Evolutionary conservation across 176 grass and related monocot genomes (phyloP).

Genomic region (Secale cereale): DNA sequence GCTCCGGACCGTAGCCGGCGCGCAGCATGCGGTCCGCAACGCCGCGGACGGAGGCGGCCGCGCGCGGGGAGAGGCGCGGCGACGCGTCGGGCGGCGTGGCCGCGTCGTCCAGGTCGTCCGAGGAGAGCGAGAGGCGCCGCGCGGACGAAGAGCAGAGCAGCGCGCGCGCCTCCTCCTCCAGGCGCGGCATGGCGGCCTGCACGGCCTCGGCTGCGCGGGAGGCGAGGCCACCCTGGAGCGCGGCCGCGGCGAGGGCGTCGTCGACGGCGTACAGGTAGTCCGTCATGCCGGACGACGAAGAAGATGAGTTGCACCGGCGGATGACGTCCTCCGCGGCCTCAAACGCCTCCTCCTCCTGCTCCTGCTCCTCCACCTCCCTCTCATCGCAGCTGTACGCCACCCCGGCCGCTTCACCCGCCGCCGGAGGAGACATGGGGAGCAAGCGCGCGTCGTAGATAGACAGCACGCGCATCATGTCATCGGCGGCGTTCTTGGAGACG

Average conservation of each 20-base stretch:
- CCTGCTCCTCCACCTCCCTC: conserved; percentile 20
- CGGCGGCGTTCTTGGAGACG: conserved; percentile 75
- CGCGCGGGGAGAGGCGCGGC: conserved; percentile 32
- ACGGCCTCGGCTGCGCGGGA: conserved; percentile 53
- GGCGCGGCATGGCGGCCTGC: conserved; percentile 65
- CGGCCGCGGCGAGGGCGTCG: conserved; percentile 51
- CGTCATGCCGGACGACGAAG: not conserved
- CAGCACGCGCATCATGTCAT: conserved; percentile 85
- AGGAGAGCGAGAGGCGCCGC: conserved; percentile 36
- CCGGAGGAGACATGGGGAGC: conserved; percentile 5
- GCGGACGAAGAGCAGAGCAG: conserved; percentile 46
- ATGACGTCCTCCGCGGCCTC: conserved; percentile 33
- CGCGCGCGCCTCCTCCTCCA: conserved; percentile 74
- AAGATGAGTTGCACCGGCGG: conserved; percentile 24
- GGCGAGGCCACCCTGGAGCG: conserved; percentile 5
- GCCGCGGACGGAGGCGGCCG: conserved; percentile 13
- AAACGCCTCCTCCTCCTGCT: conserved; percentile 27
- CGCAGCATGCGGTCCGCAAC: conserved; percentile 59
- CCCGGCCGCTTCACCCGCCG: not conserved
- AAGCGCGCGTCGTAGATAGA: conserved; percentile 54
- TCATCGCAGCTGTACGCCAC: not conserved
- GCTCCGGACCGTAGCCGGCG: conserved; percentile 66
- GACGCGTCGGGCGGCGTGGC: conserved; percentile 13
- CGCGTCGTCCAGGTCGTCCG: conserved; percentile 27
- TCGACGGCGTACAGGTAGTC: conserved; percentile 46